phyloP scores from a whole-genome alignment of 2,329 filamentous ascomycete species.

The Xylariaceae sp. region DNA sequence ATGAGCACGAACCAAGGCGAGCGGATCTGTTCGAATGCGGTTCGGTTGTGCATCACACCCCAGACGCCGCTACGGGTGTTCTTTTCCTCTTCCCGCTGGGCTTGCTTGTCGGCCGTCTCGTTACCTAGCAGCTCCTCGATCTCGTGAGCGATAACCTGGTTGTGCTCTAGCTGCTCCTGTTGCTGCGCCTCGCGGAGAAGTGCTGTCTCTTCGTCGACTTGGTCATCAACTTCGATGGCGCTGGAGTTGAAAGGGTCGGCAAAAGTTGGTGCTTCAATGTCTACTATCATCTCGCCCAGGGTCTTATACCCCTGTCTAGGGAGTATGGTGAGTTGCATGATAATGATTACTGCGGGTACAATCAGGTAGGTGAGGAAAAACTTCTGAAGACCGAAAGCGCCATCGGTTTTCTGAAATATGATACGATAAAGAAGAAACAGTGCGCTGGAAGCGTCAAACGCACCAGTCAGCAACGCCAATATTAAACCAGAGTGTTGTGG shows the following conservation, averaged over 20 bases:
- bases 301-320: constrained; percentile 83
- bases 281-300: constrained; percentile 79
- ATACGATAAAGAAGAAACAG: constrained; percentile 78
- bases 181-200: constrained; percentile 62
- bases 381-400: constrained; percentile 64
- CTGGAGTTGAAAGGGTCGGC: constrained; percentile 41
- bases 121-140: constrained; percentile 77
- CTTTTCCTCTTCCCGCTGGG: constrained; percentile 71
- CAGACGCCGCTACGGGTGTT: constrained; percentile 79
- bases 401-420: constrained; percentile 65
- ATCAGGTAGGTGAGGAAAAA: constrained; percentile 78
- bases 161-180: constrained; percentile 64
- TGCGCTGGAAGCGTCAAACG: constrained; percentile 83
- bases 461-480: constrained; percentile 78
- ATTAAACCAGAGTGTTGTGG: constrained; percentile 79
- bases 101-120: constrained; percentile 65
- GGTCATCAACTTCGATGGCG: constrained; percentile 54
- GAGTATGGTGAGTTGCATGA: constrained; percentile 74
- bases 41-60: constrained; percentile 80
- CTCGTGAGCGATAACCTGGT: constrained; percentile 70
- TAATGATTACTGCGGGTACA: constrained; percentile 71
- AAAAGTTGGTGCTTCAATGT: constrained; percentile 63
- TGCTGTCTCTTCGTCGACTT: constrained; percentile 63
- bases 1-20: constrained; percentile 88
- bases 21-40: constrained; percentile 74